Evolutionary conservation across 225 moss, liverwort and hornwort species (phyloP).

Genomic region (Climacium dendroides): DNA sequence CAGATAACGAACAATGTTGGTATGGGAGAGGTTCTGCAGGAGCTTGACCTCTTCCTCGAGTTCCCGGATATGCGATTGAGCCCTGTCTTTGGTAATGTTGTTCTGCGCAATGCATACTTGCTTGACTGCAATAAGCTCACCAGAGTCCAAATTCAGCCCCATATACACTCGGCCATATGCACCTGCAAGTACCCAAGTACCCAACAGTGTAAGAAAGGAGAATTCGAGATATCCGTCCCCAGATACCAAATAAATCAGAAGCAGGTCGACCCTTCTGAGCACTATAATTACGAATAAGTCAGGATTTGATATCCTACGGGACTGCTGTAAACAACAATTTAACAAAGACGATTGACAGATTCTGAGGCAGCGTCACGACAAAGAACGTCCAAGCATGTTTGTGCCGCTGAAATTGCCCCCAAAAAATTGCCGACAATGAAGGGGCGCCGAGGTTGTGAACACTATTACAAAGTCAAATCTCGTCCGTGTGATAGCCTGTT

Average conservation of each 20-base stretch:
- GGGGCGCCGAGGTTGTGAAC: neutral
- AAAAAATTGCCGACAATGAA: neutral
- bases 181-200: constrained; percentile 24
- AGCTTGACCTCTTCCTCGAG: constrained; percentile 95
- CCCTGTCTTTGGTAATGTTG: constrained; percentile 76
- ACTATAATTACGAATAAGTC: neutral
- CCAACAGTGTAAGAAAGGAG: neutral
- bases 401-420: neutral
- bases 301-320: neutral
- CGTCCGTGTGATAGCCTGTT: neutral
- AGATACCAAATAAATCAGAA: neutral
- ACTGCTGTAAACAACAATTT: neutral
- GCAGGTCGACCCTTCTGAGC: neutral
- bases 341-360: neutral
- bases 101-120: constrained; percentile 80
- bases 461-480: neutral
- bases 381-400: neutral
- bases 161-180: constrained; percentile 98
- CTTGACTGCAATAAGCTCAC: constrained; percentile 93
- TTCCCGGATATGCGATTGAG: constrained; percentile 84
- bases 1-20: constrained; percentile 89
- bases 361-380: neutral
- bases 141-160: constrained; percentile 96
- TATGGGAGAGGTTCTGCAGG: constrained; percentile 82
- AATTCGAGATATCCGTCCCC: neutral